Percentiles rank a stretch among this genome's conserved stretches.
phyloP scores from a whole-genome alignment of 495 filamentous ascomycete species.

The Trichoderma reesei region DNA sequence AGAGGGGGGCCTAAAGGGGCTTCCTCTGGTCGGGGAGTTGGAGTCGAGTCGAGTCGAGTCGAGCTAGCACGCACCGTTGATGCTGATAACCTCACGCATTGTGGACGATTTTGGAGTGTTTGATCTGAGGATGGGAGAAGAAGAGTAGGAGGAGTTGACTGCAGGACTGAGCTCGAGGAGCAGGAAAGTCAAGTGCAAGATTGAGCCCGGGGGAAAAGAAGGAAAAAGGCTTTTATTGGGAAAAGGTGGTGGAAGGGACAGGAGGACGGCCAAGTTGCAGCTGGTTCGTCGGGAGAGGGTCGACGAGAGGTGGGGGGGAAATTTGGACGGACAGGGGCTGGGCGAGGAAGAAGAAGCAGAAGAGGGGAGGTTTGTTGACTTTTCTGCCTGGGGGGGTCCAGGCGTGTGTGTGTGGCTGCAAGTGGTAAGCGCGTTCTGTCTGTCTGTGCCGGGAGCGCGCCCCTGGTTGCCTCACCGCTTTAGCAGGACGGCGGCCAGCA shows the following conservation, averaged over 20 bases:
- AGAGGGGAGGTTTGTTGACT: conserved; percentile 12
- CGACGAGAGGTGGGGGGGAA: conserved; percentile 13
- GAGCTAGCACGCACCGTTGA: conserved; percentile 68
- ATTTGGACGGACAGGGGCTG: conserved; percentile 11
- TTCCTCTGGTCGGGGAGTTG: background rate
- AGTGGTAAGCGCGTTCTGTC: conserved; percentile 13
- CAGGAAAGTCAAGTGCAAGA: background rate
- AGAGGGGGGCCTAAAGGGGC: conserved; percentile 7
- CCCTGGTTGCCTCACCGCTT: conserved; percentile 10
- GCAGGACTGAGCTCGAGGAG: background rate
- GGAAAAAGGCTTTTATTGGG: conserved; percentile 8
- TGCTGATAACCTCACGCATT: conserved; percentile 96
- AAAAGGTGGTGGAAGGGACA: conserved; percentile 8
- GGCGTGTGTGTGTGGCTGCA: conserved; percentile 4
- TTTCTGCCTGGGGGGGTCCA: background rate
- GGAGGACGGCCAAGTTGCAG: conserved; percentile 5
- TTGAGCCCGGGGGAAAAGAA: conserved; percentile 2
- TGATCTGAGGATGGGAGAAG: background rate
- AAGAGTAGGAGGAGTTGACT: background rate
- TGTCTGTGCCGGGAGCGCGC: background rate
- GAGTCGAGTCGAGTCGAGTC: conserved; percentile 9
- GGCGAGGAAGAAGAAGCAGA: background rate
- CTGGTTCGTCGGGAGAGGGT: conserved; percentile 2
- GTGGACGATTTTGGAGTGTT: conserved; percentile 23
- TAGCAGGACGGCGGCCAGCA: conserved; percentile 3